Percentiles rank a stretch among this genome's conserved stretches.
Evolutionary conservation across 352 stramenopile species (phyloP).

Genomic region (Phytopythium litorale): DNA sequence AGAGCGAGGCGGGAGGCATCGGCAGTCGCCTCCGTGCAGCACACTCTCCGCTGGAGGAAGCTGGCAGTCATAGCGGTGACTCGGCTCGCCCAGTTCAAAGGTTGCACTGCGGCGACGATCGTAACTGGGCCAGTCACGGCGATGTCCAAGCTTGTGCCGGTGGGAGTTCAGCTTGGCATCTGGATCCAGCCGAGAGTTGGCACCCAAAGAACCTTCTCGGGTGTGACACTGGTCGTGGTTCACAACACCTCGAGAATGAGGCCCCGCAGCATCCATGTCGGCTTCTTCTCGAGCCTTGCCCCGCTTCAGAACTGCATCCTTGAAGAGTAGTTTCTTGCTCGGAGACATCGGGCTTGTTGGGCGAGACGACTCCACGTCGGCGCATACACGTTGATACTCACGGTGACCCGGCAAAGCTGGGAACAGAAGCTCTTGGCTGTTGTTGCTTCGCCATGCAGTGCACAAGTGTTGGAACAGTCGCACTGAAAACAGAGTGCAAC

Average conservation of each 20-base stretch:
- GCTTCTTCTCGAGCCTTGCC: slow-evolving; percentile 2
- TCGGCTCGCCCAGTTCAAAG: not conserved
- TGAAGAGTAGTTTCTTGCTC: slow-evolving; percentile 37
- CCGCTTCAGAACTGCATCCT: slow-evolving; percentile 53
- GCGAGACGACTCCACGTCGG: not conserved
- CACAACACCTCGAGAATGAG: not conserved
- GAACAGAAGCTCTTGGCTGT: not conserved
- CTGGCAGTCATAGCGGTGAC: not conserved
- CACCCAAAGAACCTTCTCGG: not conserved
- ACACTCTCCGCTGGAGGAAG: not conserved
- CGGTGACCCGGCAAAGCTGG: not conserved
- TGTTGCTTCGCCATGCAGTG: not conserved
- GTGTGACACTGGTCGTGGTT: not conserved
- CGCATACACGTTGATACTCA: not conserved
- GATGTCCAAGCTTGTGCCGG: not conserved
- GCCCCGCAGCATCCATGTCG: not conserved
- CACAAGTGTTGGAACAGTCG: not conserved
- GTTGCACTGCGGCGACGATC: not conserved
- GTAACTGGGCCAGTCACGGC: not conserved
- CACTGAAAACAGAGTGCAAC: not conserved
- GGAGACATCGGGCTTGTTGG: slow-evolving; percentile 11
- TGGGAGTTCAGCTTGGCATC: not conserved
- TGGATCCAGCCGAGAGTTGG: not conserved
- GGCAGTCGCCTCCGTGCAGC: slow-evolving; percentile 1
- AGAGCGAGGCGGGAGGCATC: not conserved